These are phyloP conservation scores for Deinandra increscens DNA, from an alignment of 129 eudicot genomes.

Conservation along the genomic window DNA sequence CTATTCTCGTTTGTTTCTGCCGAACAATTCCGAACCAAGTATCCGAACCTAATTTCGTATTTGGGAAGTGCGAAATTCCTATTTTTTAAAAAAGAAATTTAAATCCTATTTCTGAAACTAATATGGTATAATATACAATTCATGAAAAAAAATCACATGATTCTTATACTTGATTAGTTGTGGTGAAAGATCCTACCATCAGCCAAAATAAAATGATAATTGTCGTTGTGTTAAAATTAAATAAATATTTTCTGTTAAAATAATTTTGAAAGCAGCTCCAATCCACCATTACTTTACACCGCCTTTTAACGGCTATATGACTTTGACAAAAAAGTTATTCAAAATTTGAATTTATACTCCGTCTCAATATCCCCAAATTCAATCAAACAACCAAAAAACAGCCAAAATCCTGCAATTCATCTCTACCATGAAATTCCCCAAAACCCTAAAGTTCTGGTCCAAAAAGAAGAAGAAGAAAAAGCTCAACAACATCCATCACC, in stretches of 20 bases:
- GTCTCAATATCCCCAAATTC: neutral
- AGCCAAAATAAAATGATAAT: too few species aligned
- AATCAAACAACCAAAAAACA: neutral
- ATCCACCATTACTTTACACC: neutral
- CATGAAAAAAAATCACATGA: too few species aligned
- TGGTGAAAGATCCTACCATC: too few species aligned
- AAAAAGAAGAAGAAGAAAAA: slow-evolving; percentile 45
- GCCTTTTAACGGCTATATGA: slow-evolving; percentile 27
- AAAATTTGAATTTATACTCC: slow-evolving; percentile 22
- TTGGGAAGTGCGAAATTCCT: too few species aligned
- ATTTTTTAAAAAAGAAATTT: too few species aligned
- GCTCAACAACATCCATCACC: slow-evolving; percentile 19
- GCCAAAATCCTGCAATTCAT: slow-evolving; percentile 46
- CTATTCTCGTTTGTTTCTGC: too few species aligned
- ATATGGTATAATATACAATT: too few species aligned
- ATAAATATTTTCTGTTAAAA: neutral
- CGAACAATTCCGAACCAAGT: too few species aligned
- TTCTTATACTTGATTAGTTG: too few species aligned
- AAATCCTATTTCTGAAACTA: too few species aligned
- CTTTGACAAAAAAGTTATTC: neutral
- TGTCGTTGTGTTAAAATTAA: too few species aligned
- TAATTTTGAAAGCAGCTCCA: slow-evolving; percentile 19
- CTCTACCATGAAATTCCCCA: slow-evolving; percentile 57
- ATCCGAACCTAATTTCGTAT: too few species aligned
- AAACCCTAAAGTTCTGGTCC: slow-evolving; percentile 74